phyloP scores from a whole-genome alignment of 2,329 filamentous ascomycete species.

The Zymoseptoria ardabiliae region DNA sequence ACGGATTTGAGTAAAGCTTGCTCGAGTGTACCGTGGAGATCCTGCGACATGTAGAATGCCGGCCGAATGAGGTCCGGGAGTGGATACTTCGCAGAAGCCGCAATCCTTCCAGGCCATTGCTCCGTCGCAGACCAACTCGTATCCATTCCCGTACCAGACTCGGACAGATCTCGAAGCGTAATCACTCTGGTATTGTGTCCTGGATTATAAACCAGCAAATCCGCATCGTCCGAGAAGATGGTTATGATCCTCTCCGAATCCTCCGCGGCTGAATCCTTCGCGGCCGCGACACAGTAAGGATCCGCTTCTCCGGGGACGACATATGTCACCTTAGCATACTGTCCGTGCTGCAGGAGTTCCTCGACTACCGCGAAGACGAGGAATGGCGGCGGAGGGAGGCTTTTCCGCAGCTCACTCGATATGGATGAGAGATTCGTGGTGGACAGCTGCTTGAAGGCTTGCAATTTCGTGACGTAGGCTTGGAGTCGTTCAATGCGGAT shows the following conservation, averaged over 20 bases:
- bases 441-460: constrained; percentile 36
- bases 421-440: constrained; percentile 13
- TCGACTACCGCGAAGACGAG: constrained; percentile 73
- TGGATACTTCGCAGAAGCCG: constrained; percentile 34
- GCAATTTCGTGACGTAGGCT: constrained; percentile 50
- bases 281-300: constrained; percentile 62
- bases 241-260: constrained; percentile 32
- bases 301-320: constrained; percentile 84
- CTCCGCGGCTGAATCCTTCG: constrained; percentile 46
- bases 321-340: constrained; percentile 37
- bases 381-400: constrained; percentile 55
- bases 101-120: constrained; percentile 40
- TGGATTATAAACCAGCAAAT: constrained; percentile 69
- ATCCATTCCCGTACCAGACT: constrained; percentile 1
- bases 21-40: constrained; percentile 26
- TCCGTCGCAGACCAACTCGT: constrained; percentile 27
- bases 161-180: constrained; percentile 60
- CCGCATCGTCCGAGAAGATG: constrained; percentile 76
- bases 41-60: constrained; percentile 34
- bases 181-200: constrained; percentile 54
- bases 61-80: constrained; percentile 30
- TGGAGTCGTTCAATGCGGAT: constrained; percentile 57
- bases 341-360: constrained; percentile 44
- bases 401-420: constrained; percentile 17
- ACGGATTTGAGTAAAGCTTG: constrained; percentile 10